A percentile compares a stretch with the other conserved stretches of the same genome.
Evolutionary conservation across 139 green algal species (phyloP).

Genomic region (Protoeuglena noctilucae): DNA sequence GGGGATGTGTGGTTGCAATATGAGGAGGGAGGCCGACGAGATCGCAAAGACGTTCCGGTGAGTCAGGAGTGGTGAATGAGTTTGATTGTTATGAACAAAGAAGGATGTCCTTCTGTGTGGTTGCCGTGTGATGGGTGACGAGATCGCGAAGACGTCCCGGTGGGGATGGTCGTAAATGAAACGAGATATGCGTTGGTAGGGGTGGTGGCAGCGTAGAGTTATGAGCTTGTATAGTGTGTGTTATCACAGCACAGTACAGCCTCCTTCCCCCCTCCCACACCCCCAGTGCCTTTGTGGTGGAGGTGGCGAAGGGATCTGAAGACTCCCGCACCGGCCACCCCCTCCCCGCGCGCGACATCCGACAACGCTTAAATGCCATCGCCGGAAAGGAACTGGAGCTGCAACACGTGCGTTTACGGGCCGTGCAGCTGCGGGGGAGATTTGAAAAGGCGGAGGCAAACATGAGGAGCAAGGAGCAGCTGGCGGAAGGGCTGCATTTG

Average conservation of each 20-base stretch:
- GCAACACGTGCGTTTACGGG: background rate
- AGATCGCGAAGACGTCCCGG: too few relatives aligned
- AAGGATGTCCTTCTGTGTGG: too few relatives aligned
- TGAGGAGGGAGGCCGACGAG: background rate
- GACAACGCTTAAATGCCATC: background rate
- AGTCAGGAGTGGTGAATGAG: too few relatives aligned
- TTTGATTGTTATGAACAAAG: too few relatives aligned
- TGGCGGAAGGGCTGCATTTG: conserved; percentile 68
- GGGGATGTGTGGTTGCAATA: too few relatives aligned
- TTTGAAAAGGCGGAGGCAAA: background rate
- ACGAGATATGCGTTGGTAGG: too few relatives aligned
- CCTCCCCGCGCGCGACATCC: background rate
- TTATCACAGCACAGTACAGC: too few relatives aligned
- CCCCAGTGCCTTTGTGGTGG: background rate
- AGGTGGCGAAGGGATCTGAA: background rate
- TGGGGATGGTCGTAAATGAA: too few relatives aligned
- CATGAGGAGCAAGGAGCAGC: background rate
- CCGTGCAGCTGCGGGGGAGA: background rate
- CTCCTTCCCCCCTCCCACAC: too few relatives aligned
- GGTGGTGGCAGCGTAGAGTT: too few relatives aligned
- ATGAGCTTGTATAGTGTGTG: too few relatives aligned
- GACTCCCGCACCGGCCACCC: background rate
- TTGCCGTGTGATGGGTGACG: too few relatives aligned
- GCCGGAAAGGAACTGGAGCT: background rate
- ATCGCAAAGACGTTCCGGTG: background rate